Evolutionary conservation across 176 grass and related monocot species (phyloP).

Genomic region (Juncus inflexus): DNA sequence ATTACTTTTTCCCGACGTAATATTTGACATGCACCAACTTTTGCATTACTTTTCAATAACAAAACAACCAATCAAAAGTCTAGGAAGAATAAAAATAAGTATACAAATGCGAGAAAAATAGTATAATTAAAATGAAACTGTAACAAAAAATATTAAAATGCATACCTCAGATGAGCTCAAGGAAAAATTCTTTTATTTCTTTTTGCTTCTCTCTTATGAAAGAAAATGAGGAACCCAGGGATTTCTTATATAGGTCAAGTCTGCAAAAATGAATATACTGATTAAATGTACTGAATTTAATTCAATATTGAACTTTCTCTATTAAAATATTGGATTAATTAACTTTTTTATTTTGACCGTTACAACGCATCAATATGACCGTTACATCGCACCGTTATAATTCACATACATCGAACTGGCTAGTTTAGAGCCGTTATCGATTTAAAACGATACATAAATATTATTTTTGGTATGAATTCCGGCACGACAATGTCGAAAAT

Average conservation of each 20-base stretch:
- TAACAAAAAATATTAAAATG: background rate
- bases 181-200: background rate
- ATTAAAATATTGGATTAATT: constrained; percentile 5
- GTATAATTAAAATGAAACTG: background rate
- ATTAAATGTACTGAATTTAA: constrained; percentile 15
- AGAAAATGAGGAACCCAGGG: background rate
- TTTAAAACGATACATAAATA: no score
- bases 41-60: no score
- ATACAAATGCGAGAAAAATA: background rate
- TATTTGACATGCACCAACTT: no score
- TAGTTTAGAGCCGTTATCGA: no score
- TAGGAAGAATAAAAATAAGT: background rate
- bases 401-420: no score
- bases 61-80: no score
- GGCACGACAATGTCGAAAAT: no score
- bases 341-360: background rate
- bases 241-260: constrained; percentile 3
- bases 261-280: constrained; percentile 20
- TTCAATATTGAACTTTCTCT: constrained; percentile 11
- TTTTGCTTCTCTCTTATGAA: background rate
- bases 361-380: no score
- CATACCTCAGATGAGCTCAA: constrained; percentile 13
- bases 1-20: no score
- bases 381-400: no score
- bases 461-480: no score